These are phyloP conservation scores for Discostella stelligeroides DNA, from an alignment of 108 stramenopile genomes.

Conservation along the genomic window DNA sequence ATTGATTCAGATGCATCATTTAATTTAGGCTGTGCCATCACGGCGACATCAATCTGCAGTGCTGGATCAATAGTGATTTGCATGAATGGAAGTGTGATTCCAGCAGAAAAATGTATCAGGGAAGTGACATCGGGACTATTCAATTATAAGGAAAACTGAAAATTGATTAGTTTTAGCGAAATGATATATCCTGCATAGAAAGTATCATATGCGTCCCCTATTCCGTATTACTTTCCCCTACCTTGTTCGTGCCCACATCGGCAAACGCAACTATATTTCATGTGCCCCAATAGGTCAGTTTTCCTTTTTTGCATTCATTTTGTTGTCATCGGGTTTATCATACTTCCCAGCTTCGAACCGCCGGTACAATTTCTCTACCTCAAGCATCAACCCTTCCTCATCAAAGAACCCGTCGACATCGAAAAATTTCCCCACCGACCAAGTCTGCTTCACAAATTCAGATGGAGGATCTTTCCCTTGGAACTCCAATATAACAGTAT, in stretches of 20 bases:
- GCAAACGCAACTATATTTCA: no score
- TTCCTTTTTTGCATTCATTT: no score
- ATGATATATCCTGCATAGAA: no score
- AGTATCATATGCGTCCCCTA: no score
- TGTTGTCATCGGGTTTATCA: slow-evolving; percentile 47
- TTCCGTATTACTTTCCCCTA: slow-evolving; percentile 15
- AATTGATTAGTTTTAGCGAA: no score
- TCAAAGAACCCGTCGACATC: slow-evolving; percentile 93
- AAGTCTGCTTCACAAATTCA: slow-evolving; percentile 69
- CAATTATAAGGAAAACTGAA: not conserved
- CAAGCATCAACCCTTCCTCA: slow-evolving; percentile 72
- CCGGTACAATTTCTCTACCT: slow-evolving; percentile 63
- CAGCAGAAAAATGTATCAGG: slow-evolving; percentile 30
- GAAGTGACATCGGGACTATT: slow-evolving; percentile 20
- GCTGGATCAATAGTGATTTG: slow-evolving; percentile 35
- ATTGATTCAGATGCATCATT: slow-evolving; percentile 59
- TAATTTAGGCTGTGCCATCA: slow-evolving; percentile 57
- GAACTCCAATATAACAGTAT: slow-evolving; percentile 84
- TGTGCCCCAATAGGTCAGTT: no score
- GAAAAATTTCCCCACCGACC: slow-evolving; percentile 91
- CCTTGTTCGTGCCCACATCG: slow-evolving; percentile 15
- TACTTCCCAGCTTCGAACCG: slow-evolving; percentile 75
- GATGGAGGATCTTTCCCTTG: slow-evolving; percentile 43
- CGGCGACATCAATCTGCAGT: slow-evolving; percentile 26
- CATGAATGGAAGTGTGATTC: slow-evolving; percentile 48